These are phyloP conservation scores for Saccharomyces cerevisiae DNA, from an alignment of 805 yeast genomes.

Conservation along the genomic window DNA sequence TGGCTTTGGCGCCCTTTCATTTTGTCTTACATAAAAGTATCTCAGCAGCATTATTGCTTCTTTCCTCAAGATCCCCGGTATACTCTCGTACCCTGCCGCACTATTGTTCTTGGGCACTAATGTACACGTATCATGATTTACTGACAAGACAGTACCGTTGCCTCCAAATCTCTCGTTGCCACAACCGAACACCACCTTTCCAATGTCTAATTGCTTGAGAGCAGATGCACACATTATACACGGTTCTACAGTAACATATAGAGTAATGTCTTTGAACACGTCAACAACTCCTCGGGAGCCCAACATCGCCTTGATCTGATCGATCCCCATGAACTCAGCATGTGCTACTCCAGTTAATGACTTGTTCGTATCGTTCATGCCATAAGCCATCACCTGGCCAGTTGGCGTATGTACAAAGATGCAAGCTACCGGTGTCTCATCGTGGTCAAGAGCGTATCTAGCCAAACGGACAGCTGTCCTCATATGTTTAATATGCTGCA, in stretches of 20 bases:
- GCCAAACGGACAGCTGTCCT: conserved; percentile 48
- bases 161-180: conserved; percentile 96
- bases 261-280: conserved; percentile 47
- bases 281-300: conserved; percentile 19
- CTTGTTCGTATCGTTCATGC: conserved; percentile 80
- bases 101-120: conserved; percentile 2
- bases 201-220: conserved; percentile 67
- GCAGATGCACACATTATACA: conserved; percentile 98
- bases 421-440: conserved; percentile 84
- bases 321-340: conserved; percentile 84
- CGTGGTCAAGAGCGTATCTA: conserved; percentile 49
- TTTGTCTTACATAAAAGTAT: conserved; percentile 77
- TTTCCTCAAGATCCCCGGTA: conserved; percentile 70
- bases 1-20: conserved; percentile 77
- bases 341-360: conserved; percentile 83
- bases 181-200: conserved; percentile 78
- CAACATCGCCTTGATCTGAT: conserved; percentile 35
- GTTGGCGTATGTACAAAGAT: conserved; percentile 45
- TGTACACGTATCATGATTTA: conserved; percentile 40
- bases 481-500: conserved; percentile 36
- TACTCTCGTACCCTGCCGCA: conserved; percentile 29
- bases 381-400: conserved; percentile 53
- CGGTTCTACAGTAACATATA: conserved; percentile 95
- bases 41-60: conserved; percentile 80
- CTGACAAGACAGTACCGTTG: conserved; percentile 73